Evolutionary conservation across 208 protist genomes (phyloP).

Genomic region (Trypanosoma grayi): DNA sequence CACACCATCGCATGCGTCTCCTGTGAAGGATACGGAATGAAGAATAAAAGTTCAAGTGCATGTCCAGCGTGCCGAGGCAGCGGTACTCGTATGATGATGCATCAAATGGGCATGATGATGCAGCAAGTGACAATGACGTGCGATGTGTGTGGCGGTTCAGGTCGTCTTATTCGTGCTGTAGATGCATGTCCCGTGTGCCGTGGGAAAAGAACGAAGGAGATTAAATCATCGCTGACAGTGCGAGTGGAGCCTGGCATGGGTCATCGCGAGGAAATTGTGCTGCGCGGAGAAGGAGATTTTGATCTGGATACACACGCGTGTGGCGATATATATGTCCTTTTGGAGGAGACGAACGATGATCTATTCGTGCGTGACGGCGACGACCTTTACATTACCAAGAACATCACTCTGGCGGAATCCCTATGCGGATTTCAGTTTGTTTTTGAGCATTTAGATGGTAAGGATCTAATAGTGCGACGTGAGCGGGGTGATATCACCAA

Average conservation of each 20-base stretch:
- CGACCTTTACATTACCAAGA: constrained; percentile 90
- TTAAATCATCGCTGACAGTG: constrained; percentile 65
- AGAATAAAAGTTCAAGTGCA: constrained; percentile 23
- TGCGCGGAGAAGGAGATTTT: constrained; percentile 46
- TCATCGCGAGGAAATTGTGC: constrained; percentile 48
- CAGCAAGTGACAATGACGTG: constrained; percentile 92
- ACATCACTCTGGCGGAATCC: constrained; percentile 92
- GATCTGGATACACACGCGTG: constrained; percentile 36
- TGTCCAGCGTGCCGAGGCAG: constrained; percentile 91
- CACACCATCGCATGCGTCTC: constrained; percentile 48
- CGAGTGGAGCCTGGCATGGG: constrained; percentile 57
- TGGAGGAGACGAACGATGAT: constrained; percentile 92
- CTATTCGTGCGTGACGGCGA: constrained; percentile 87
- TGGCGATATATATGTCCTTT: constrained; percentile 95
- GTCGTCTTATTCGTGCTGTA: constrained; percentile 74
- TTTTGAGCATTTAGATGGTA: constrained; percentile 87
- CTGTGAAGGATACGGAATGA: constrained; percentile 68
- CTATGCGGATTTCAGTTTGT: constrained; percentile 93
- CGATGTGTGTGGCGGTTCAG: constrained; percentile 87
- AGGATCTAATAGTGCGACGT: constrained; percentile 80
- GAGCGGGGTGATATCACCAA: constrained; percentile 64
- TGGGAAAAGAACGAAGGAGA: constrained; percentile 84
- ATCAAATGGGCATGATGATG: constrained; percentile 96
- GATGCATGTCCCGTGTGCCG: constrained; percentile 91
- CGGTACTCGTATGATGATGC: constrained; percentile 84